Evolutionary conservation across 177 flowering plant genomes (phyloP).

Genomic region (Telopea speciosissima): DNA sequence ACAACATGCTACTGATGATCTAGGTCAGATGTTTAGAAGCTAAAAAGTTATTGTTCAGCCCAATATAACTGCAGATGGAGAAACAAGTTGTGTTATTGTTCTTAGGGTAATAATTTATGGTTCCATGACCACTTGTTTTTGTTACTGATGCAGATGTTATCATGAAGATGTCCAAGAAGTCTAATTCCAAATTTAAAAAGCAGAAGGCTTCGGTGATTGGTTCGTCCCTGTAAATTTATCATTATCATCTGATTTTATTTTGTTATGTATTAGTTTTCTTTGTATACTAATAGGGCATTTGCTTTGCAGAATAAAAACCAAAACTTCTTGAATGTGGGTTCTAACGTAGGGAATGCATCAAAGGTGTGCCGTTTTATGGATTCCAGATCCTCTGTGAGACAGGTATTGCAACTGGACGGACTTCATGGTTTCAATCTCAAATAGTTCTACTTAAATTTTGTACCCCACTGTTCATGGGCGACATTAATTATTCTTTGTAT

Average conservation of each 20-base stretch:
- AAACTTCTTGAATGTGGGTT: conserved; percentile 26
- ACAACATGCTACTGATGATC: no score
- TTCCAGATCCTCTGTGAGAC: conserved; percentile 72
- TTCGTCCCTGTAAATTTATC: not conserved
- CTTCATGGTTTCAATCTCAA: no score
- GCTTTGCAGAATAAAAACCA: conserved; percentile 45
- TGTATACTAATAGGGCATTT: not conserved
- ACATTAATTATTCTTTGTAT: not conserved
- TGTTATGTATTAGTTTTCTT: no score
- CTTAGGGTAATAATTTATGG: no score
- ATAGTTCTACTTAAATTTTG: not conserved
- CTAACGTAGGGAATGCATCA: conserved; percentile 30
- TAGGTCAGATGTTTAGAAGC: no score
- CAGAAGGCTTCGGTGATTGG: conserved; percentile 51
- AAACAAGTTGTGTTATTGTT: no score
- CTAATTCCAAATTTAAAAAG: conserved; percentile 32
- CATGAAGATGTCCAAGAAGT: conserved; percentile 71
- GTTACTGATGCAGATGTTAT: conserved; percentile 60
- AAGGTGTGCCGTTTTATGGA: conserved; percentile 59
- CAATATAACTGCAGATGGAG: no score
- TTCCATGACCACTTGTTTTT: not conserved
- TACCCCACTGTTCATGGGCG: not conserved
- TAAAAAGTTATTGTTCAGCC: no score
- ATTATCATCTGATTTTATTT: no score
- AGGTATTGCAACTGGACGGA: conserved; percentile 33